Evolutionary conservation across 306 rosid species (phyloP).

Genomic region (Quillaja saponaria): DNA sequence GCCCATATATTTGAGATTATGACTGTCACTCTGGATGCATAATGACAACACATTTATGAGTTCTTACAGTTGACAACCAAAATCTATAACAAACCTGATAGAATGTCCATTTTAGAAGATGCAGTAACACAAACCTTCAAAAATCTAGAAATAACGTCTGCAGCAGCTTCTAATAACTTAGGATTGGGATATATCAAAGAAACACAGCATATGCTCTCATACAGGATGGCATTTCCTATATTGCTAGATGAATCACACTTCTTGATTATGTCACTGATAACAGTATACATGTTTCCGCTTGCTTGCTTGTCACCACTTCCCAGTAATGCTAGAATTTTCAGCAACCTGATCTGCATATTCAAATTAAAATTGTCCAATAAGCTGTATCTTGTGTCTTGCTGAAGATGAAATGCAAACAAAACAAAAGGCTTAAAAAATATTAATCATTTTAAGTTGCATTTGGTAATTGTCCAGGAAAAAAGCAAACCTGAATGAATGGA

Average conservation of each 20-base stretch:
- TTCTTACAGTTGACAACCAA: neutral
- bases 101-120: slow-evolving; percentile 10
- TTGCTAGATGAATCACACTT: slow-evolving; percentile 72
- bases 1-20: slow-evolving; percentile 96
- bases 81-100: neutral
- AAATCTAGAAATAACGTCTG: slow-evolving; percentile 82
- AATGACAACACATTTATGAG: neutral
- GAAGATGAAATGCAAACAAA: slow-evolving; percentile 13
- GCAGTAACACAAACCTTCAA: slow-evolving; percentile 63
- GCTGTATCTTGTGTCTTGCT: neutral
- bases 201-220: slow-evolving; percentile 78
- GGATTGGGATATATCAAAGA: slow-evolving; percentile 74
- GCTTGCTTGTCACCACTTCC: slow-evolving; percentile 89
- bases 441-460: neutral
- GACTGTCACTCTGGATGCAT: slow-evolving; percentile 85
- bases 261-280: slow-evolving; percentile 78
- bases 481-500: slow-evolving; percentile 76
- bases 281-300: slow-evolving; percentile 84
- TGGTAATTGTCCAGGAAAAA: neutral
- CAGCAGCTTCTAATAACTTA: slow-evolving; percentile 80
- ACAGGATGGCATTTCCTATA: slow-evolving; percentile 93
- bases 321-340: slow-evolving; percentile 80
- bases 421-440: neutral
- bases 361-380: neutral
- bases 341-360: slow-evolving; percentile 74